Conservation (phyloP, 2,329 filamentous ascomycete genomes). For the Alternaria sp. region DNA sequence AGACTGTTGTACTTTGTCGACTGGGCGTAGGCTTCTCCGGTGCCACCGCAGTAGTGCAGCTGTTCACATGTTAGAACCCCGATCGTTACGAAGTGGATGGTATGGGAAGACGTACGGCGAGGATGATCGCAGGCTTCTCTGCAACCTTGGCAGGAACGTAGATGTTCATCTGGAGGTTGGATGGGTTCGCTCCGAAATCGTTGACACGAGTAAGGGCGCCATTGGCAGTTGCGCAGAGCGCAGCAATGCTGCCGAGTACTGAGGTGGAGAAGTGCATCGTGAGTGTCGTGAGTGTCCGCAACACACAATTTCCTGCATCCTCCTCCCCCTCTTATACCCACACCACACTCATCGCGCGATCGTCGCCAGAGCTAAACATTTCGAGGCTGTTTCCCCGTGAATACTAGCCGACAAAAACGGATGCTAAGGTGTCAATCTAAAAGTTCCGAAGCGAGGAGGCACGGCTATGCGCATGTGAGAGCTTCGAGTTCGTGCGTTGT, state of each 20-base stretch:
- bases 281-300: background rate
- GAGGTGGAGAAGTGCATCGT: slow-evolving; percentile 15
- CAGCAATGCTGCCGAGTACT: slow-evolving; percentile 4
- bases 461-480: background rate
- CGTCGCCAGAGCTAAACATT: background rate
- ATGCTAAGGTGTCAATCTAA: background rate
- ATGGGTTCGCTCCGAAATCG: slow-evolving; percentile 52
- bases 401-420: background rate
- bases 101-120: slow-evolving; percentile 57
- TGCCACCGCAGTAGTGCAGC: slow-evolving; percentile 40
- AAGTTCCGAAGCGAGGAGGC: background rate
- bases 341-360: background rate
- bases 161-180: slow-evolving; percentile 61
- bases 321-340: background rate
- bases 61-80: slow-evolving; percentile 3
- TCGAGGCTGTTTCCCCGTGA: background rate
- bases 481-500: background rate
- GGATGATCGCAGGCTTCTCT: slow-evolving; percentile 58
- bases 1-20: slow-evolving; percentile 41
- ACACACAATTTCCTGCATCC: background rate
- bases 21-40: slow-evolving; percentile 45
- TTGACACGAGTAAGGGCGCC: slow-evolving; percentile 44
- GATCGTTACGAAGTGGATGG: background rate
- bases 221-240: slow-evolving; percentile 14
- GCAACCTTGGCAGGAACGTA: slow-evolving; percentile 54